phyloP scores from a whole-genome alignment of 768 basidiomycete genomes.

The Nevesoporus exiguus region DNA sequence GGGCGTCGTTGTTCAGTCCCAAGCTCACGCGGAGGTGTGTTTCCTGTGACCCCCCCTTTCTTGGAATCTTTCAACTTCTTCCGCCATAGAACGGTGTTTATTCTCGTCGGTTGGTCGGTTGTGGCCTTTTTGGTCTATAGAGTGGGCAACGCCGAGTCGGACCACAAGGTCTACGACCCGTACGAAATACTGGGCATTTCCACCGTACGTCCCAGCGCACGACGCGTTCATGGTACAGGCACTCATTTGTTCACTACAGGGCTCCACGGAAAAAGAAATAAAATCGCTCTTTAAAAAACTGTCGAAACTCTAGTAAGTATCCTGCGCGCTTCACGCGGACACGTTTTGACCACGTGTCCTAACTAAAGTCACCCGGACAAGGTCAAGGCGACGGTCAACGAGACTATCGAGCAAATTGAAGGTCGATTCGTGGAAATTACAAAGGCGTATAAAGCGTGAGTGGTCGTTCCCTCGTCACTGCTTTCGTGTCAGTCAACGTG shows the following conservation, averaged over 20 bases:
- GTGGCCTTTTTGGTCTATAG: slow-evolving; percentile 68
- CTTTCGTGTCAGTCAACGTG: not conserved
- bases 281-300: slow-evolving; percentile 94
- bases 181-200: slow-evolving; percentile 88
- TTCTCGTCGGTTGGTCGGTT: slow-evolving; percentile 69
- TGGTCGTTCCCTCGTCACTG: not conserved
- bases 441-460: slow-evolving; percentile 95
- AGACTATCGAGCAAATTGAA: slow-evolving; percentile 84
- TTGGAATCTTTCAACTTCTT: not conserved
- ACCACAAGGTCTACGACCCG: slow-evolving; percentile 83
- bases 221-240: not conserved
- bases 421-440: slow-evolving; percentile 88
- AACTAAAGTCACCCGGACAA: slow-evolving; percentile 94
- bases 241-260: slow-evolving; percentile 36
- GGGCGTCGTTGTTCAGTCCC: slow-evolving; percentile 47
- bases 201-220: slow-evolving; percentile 32
- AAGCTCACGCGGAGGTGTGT: slow-evolving; percentile 51
- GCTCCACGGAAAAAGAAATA: slow-evolving; percentile 80
- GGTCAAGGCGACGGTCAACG: slow-evolving; percentile 74
- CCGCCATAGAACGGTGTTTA: slow-evolving; percentile 50
- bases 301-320: slow-evolving; percentile 77
- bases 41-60: not conserved
- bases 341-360: not conserved
- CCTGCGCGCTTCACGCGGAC: not conserved
- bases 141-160: slow-evolving; percentile 49